phyloP scores from a whole-genome alignment of 352 stramenopile genomes.

The Aphanomyces astaci region DNA sequence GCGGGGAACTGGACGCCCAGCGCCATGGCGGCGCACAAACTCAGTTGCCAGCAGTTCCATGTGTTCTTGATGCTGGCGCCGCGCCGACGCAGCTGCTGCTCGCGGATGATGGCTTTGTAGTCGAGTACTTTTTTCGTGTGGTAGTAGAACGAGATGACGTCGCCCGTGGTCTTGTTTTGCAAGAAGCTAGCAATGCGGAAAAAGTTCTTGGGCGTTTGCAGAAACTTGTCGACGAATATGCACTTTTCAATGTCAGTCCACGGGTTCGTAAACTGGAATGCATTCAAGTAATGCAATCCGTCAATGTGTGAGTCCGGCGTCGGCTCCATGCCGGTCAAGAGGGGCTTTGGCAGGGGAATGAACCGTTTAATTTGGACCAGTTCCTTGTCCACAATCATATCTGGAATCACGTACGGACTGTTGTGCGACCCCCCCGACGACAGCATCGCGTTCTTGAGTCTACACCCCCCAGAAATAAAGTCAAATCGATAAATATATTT shows the following conservation, averaged over 20 bases:
- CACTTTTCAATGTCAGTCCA: slow-evolving; percentile 99
- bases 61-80: slow-evolving; percentile 82
- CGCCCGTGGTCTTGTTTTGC: slow-evolving; percentile 93
- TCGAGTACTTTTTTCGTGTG: slow-evolving; percentile 96
- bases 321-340: slow-evolving; percentile 9
- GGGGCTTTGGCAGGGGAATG: background rate
- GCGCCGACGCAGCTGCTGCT: slow-evolving; percentile 78
- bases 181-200: slow-evolving; percentile 91
- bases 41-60: slow-evolving; percentile 84
- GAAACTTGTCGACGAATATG: slow-evolving; percentile 98
- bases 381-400: slow-evolving; percentile 66
- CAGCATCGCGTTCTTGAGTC: slow-evolving; percentile 69
- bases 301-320: background rate
- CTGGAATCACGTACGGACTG: slow-evolving; percentile 46
- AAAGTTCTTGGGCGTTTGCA: slow-evolving; percentile 99
- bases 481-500: too few species aligned
- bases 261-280: slow-evolving; percentile 83
- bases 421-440: slow-evolving; percentile 28
- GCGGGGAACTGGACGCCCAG: slow-evolving; percentile 76
- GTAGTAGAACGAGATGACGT: slow-evolving; percentile 98
- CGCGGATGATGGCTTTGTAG: slow-evolving; percentile 92
- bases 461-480: background rate
- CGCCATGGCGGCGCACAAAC: slow-evolving; percentile 68
- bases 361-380: slow-evolving; percentile 28
- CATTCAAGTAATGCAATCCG: slow-evolving; percentile 24